Evolutionary conservation across 2,329 filamentous ascomycete genomes (phyloP), one percentile per base, ranked within the genome.

Genomic region (Byssochlamys sp.): DNA sequence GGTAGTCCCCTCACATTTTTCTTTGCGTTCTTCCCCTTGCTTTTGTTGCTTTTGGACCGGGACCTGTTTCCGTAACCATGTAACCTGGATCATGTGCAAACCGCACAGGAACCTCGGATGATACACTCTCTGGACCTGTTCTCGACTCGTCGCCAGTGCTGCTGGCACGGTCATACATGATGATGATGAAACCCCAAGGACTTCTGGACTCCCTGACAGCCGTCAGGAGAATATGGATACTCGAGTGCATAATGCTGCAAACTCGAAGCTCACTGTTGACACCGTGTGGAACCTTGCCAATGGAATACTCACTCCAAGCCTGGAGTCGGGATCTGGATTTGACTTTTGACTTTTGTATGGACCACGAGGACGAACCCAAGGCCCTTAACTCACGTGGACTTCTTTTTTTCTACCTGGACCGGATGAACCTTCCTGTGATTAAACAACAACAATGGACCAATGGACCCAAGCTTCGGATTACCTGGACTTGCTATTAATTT

Each of bases 201-300:
- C 60, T 60, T 61, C 57, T 62, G 66, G 67, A 53, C 60, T 57
- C 58, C 57, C 58, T 58, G 63, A 65, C 69, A 62, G 54, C 70
- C 69, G 70, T 71, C 69, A 67, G 62, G 62, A 62, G 61, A 67
- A 60, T 67, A 65, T 67, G 67, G 68, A 69, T 67, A 67, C 59
- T 62, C 65, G 66, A 73, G 68, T 73, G 72, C 62, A 71, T 74
- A 69, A 74, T 74, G 70, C 65, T 70, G 68, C 71, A 71, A 67
- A 66, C 69, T 69, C 58, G 59, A 65, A 52, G n/a, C 53, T 53
- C 54, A 33, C 24, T n/a, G 19, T 9, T 63, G 39, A 61, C 59
- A 56, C 56, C 63, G 63, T 64, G 61, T 57, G 28, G 58, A 19
- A 12, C 35, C 35, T 59, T 56, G 11, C 58, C 53, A 57, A 58